These are phyloP conservation scores for Yarrowia sp. DNA, from an alignment of 805 yeast species.

Conservation along the genomic window DNA sequence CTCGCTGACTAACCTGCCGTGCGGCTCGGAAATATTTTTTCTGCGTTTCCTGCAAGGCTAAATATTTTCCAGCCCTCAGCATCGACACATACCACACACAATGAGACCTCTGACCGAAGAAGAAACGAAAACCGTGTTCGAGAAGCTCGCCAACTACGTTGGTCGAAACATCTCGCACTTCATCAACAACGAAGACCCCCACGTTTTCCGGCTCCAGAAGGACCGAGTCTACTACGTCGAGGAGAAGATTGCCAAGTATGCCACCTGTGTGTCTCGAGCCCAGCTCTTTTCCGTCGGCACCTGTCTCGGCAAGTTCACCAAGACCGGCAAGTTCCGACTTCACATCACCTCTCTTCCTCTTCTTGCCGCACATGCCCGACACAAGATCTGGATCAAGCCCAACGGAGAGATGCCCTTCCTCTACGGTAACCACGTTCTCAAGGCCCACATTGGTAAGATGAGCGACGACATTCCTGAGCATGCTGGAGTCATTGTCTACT, in stretches of 20 bases:
- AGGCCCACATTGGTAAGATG: constrained; percentile 95
- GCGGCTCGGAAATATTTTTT: constrained; percentile 17
- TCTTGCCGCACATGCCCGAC: constrained; percentile 82
- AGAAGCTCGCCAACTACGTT: constrained; percentile 90
- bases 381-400: constrained; percentile 91
- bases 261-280: constrained; percentile 85
- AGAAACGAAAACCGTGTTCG: constrained; percentile 93
- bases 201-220: constrained; percentile 92
- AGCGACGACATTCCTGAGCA: constrained; percentile 98
- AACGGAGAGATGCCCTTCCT: constrained; percentile 98
- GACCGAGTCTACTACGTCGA: constrained; percentile 90
- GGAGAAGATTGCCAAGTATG: constrained; percentile 76
- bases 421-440: constrained; percentile 92
- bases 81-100: constrained; percentile 21
- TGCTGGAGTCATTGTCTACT: constrained; percentile 86
- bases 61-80: constrained; percentile 6
- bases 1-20: neutral
- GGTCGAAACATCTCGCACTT: constrained; percentile 91
- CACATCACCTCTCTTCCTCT: constrained; percentile 89
- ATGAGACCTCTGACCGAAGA: constrained; percentile 97
- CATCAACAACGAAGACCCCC: constrained; percentile 85
- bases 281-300: constrained; percentile 90
- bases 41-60: constrained; percentile 23
- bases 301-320: constrained; percentile 95
- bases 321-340: constrained; percentile 92